These are phyloP conservation scores for Aciculosporium take DNA, from an alignment of 2,329 filamentous ascomycete species.

Conservation along the genomic window DNA sequence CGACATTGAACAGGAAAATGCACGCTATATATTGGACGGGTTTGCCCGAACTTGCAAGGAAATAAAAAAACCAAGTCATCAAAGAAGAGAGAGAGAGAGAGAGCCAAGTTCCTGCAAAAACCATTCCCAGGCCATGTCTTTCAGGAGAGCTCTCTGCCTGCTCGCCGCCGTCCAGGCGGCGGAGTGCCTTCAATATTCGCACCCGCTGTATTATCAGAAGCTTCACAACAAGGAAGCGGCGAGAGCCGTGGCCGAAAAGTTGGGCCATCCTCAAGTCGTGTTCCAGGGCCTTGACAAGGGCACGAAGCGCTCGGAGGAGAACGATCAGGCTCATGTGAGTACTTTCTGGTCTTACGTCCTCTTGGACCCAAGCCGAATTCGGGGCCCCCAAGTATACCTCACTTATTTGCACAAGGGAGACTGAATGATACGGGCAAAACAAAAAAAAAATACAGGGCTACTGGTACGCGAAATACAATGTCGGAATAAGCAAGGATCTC, in stretches of 20 bases:
- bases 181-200: not conserved
- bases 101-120: not conserved
- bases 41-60: too few relatives aligned
- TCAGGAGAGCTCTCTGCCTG: not conserved
- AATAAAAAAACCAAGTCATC: too few relatives aligned
- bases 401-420: too few relatives aligned
- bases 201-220: not conserved
- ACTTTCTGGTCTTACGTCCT: too few relatives aligned
- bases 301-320: too few relatives aligned
- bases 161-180: not conserved
- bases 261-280: too few relatives aligned
- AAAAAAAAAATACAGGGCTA: constrained; percentile 7
- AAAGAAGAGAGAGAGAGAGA: not conserved
- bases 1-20: too few relatives aligned
- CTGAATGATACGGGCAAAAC: not conserved
- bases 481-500: constrained; percentile 9
- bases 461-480: constrained; percentile 11
- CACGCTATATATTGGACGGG: too few relatives aligned
- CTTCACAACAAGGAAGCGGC: not conserved
- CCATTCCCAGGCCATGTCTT: not conserved
- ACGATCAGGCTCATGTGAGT: too few relatives aligned
- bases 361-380: too few relatives aligned
- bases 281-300: too few relatives aligned
- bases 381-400: too few relatives aligned
- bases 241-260: not conserved